phyloP scores from a whole-genome alignment of 768 basidiomycete species.

The Kwoniella newhampshirensis region DNA sequence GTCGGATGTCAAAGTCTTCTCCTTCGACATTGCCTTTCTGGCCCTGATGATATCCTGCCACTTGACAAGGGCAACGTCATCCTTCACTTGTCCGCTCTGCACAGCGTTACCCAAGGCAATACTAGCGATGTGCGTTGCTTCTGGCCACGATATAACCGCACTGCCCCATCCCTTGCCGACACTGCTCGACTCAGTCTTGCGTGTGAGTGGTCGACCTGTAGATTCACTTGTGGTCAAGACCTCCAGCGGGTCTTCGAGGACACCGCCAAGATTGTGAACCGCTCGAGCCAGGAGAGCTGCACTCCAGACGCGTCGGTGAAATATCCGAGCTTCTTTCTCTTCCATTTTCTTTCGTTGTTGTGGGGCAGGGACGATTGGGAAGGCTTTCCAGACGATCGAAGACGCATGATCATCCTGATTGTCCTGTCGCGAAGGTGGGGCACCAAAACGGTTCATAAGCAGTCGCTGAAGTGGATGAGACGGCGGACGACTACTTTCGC shows the following conservation, averaged over 20 bases:
- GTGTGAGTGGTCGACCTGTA: slow-evolving; percentile 4
- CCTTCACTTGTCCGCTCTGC: slow-evolving; percentile 1
- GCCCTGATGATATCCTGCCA: slow-evolving; percentile 30
- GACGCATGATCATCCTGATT: not conserved
- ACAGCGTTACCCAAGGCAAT: slow-evolving; percentile 18
- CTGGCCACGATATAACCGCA: slow-evolving; percentile 13
- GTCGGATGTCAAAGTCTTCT: slow-evolving; percentile 23
- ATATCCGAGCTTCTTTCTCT: slow-evolving; percentile 29
- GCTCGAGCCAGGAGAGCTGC: slow-evolving; percentile 35
- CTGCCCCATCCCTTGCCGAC: slow-evolving; percentile 19
- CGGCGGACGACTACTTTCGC: slow-evolving; percentile 1
- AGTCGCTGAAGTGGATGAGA: slow-evolving; percentile 20
- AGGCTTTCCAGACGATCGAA: slow-evolving; percentile 19
- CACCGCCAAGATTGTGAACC: slow-evolving; percentile 23
- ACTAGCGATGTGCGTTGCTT: slow-evolving; percentile 20
- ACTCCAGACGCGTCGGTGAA: slow-evolving; percentile 27
- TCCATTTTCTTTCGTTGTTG: slow-evolving; percentile 5
- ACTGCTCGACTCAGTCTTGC: slow-evolving; percentile 16
- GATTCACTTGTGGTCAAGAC: slow-evolving; percentile 5
- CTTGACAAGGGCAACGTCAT: slow-evolving; percentile 5
- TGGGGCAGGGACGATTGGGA: slow-evolving; percentile 16
- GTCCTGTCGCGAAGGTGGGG: not conserved
- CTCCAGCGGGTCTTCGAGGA: slow-evolving; percentile 19
- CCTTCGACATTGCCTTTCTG: slow-evolving; percentile 10
- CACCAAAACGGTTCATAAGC: slow-evolving; percentile 9